Evolutionary conservation across 306 rosid species (phyloP).

Genomic region (Castanopsis chinensis): DNA sequence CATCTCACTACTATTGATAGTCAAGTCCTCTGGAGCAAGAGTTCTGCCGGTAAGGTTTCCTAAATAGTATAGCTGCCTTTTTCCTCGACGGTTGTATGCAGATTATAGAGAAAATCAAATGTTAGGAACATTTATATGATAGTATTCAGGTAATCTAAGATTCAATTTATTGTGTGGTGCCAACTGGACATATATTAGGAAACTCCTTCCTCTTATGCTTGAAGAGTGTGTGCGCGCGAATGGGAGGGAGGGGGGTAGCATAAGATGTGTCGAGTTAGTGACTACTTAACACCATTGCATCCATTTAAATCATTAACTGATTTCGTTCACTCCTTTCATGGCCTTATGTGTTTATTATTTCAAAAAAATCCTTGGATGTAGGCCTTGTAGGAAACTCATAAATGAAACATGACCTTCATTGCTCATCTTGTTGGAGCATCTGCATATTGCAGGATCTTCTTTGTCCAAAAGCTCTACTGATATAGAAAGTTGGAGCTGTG

Average conservation of each 20-base stretch:
- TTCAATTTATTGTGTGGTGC: background rate
- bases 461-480: background rate
- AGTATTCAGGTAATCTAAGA: background rate
- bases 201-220: background rate
- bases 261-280: background rate
- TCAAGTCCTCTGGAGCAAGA: slow-evolving; percentile 75
- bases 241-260: background rate
- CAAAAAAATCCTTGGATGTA: background rate
- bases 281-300: background rate
- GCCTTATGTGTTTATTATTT: background rate
- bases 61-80: background rate
- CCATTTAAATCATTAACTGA: background rate
- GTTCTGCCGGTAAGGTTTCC: slow-evolving; percentile 46
- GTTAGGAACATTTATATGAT: background rate
- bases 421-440: background rate
- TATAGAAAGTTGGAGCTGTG: background rate
- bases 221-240: background rate
- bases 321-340: background rate
- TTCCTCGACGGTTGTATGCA: slow-evolving; percentile 10
- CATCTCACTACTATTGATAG: slow-evolving; percentile 59
- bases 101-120: background rate
- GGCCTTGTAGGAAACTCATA: background rate
- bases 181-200: background rate
- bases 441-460: background rate
- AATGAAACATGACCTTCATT: background rate